Percentiles rank a stretch among this genome's conserved stretches.
These are phyloP conservation scores for Cryptosporidium tyzzeri DNA, from an alignment of 169 alveolate species.

Conservation along the genomic window DNA sequence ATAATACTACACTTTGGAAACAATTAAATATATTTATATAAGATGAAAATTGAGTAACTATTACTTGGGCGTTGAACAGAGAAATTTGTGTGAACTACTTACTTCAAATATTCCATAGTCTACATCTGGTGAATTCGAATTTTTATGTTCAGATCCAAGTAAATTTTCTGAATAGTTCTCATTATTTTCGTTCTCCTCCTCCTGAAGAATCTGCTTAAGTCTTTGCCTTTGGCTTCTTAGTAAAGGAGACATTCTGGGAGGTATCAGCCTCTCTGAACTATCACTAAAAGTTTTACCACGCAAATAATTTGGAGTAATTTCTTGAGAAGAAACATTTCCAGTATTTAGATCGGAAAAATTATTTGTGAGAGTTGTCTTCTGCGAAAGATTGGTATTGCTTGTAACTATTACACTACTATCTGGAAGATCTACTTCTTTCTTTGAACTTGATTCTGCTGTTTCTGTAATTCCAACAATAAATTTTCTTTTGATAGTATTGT, in stretches of 20 bases:
- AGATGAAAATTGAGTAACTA: not conserved
- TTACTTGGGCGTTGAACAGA: not conserved
- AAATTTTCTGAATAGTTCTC: not conserved
- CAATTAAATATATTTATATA: too few relatives aligned
- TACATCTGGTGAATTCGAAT: not conserved
- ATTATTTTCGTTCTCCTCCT: not conserved
- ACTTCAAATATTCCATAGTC: not conserved
- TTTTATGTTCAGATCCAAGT: not conserved
- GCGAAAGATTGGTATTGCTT: not conserved
- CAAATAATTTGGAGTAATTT: not conserved
- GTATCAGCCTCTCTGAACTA: constrained; percentile 14
- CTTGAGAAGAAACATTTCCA: not conserved
- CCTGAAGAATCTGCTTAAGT: constrained; percentile 25
- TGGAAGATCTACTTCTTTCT: not conserved
- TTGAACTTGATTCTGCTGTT: not conserved
- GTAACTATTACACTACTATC: not conserved
- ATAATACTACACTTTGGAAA: not conserved
- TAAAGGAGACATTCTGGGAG: constrained; percentile 57
- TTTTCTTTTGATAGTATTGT: not conserved
- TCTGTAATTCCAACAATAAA: not conserved
- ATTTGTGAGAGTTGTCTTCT: not conserved
- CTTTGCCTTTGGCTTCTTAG: constrained; percentile 47
- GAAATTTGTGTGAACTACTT: too few relatives aligned
- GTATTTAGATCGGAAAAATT: not conserved
- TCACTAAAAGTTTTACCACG: not conserved